Percentiles rank a stretch among this genome's conserved stretches.
Conservation (phyloP, 345 rosid species). For the Dipteronia dyeriana region DNA sequence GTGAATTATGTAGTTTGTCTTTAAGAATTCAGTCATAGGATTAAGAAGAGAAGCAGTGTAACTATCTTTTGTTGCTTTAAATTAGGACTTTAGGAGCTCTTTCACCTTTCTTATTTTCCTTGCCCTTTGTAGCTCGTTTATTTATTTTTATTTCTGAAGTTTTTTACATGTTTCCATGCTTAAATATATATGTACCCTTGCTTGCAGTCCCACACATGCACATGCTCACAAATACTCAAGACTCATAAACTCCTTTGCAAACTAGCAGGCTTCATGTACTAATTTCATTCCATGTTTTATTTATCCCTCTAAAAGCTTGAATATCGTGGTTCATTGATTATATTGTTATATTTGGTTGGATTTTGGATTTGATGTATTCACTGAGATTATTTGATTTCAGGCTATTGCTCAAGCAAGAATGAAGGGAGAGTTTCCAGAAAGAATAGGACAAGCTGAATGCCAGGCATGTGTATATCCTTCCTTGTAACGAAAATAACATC, state of each 20-base stretch:
- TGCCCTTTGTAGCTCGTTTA: not conserved
- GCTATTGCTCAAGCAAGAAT: slow-evolving; percentile 92
- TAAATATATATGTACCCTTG: not conserved
- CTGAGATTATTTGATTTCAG: slow-evolving; percentile 43
- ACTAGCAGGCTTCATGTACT: slow-evolving; percentile 1
- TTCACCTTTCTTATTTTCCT: not conserved
- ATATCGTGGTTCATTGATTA: not conserved
- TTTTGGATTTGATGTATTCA: slow-evolving; percentile 21
- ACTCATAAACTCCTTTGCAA: not conserved
- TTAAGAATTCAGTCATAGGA: not conserved
- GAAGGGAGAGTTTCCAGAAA: slow-evolving; percentile 97
- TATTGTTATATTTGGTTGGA: not conserved
- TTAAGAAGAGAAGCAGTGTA: not conserved
- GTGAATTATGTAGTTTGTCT: not conserved
- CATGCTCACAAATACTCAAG: not conserved
- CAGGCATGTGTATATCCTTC: slow-evolving; percentile 58
- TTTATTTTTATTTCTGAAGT: not conserved
- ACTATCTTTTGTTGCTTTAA: not conserved
- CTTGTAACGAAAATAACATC: not conserved
- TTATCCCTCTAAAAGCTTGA: not conserved
- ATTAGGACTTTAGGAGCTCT: too few species aligned
- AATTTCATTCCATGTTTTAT: not conserved
- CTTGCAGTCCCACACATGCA: not conserved
- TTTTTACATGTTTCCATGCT: not conserved
- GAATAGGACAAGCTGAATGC: slow-evolving; percentile 94